phyloP scores from a whole-genome alignment of 2,329 filamentous ascomycete genomes.

The Bretziella fagacearum region DNA sequence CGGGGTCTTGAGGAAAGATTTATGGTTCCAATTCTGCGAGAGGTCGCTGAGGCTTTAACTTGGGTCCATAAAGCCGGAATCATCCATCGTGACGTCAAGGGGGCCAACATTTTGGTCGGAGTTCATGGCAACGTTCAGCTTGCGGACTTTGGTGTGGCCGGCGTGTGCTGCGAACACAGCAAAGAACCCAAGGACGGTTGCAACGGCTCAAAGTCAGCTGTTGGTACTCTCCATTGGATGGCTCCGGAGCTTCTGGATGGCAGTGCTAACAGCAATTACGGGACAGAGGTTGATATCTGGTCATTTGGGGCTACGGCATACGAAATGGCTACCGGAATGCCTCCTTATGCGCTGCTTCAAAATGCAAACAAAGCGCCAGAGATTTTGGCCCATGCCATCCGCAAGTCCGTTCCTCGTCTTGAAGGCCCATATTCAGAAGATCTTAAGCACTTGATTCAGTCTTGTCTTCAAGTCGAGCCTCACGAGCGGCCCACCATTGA shows the following conservation, averaged over 20 bases:
- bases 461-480: conserved; percentile 54
- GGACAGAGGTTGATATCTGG: conserved; percentile 67
- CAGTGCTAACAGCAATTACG: conserved; percentile 28
- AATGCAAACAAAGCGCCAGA: conserved; percentile 18
- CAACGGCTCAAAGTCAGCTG: conserved; percentile 60
- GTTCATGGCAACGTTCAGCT: conserved; percentile 63
- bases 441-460: conserved; percentile 53
- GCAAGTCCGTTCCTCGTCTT: conserved; percentile 47
- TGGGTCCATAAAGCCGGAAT: conserved; percentile 54
- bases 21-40: conserved; percentile 50
- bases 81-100: conserved; percentile 56
- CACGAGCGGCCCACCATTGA: conserved; percentile 52
- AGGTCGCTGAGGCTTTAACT: conserved; percentile 47
- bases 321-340: conserved; percentile 63
- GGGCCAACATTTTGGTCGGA: conserved; percentile 64
- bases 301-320: conserved; percentile 67
- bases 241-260: conserved; percentile 60
- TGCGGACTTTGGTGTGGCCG: conserved; percentile 63
- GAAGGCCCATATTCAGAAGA: conserved; percentile 56
- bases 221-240: conserved; percentile 78
- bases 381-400: conserved; percentile 35
- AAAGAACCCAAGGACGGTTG: conserved; percentile 40
- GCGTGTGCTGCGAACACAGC: conserved; percentile 29
- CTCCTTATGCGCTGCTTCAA: conserved; percentile 44
- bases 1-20: conserved; percentile 52